These are phyloP conservation scores for Pueraria montana DNA, from an alignment of 306 rosid genomes.

Conservation along the genomic window DNA sequence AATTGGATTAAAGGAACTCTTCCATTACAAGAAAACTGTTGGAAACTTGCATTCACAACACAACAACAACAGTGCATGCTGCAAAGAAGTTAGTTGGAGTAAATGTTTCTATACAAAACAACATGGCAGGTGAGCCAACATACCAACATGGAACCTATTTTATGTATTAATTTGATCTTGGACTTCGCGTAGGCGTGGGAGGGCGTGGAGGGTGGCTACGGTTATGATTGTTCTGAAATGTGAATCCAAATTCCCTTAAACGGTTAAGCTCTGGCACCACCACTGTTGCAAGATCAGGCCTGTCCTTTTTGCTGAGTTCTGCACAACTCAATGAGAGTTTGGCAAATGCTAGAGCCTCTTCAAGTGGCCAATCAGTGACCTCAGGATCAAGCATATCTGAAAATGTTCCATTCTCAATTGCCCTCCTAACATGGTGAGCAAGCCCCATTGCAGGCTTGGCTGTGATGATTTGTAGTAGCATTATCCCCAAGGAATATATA, in stretches of 20 bases:
- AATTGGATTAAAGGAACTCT: not conserved
- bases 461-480: constrained; percentile 86
- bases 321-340: constrained; percentile 75
- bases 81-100: constrained; percentile 9
- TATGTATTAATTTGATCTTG: constrained; percentile 26
- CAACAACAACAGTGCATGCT: constrained; percentile 2
- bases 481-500: constrained; percentile 82
- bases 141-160: constrained; percentile 45
- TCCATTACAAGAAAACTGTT: constrained; percentile 34
- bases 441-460: constrained; percentile 87
- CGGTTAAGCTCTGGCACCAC: constrained; percentile 81
- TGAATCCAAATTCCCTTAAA: constrained; percentile 66
- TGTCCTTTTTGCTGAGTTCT: constrained; percentile 84
- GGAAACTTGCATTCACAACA: constrained; percentile 39
- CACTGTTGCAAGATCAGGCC: constrained; percentile 82
- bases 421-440: constrained; percentile 75
- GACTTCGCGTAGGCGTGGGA: constrained; percentile 36
- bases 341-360: constrained; percentile 76
- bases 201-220: constrained; percentile 12
- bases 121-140: constrained; percentile 20
- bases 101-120: constrained; percentile 14
- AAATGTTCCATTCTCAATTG: constrained; percentile 74
- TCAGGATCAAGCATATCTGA: constrained; percentile 74
- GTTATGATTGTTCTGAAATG: not conserved
- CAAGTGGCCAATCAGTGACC: constrained; percentile 78